Evolutionary conservation across 306 rosid species (phyloP).

Genomic region (Trifolium fragiferum): DNA sequence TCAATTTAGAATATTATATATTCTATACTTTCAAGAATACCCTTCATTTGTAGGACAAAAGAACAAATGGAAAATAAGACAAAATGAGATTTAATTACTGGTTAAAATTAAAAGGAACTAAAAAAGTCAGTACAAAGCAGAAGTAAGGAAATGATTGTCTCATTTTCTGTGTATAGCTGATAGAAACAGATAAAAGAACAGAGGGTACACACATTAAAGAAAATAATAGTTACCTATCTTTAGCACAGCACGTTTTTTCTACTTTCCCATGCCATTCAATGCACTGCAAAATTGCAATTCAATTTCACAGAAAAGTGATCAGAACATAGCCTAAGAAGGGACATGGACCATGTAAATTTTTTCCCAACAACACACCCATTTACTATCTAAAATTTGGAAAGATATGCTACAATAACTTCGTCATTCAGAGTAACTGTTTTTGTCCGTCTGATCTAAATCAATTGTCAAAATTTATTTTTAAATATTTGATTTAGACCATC

Average conservation of each 20-base stretch:
- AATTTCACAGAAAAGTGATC: not conserved
- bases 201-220: not conserved
- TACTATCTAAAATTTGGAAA: not conserved
- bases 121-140: not conserved
- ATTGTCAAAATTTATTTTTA: too few relatives aligned
- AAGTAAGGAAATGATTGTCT: not conserved
- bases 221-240: not conserved
- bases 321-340: not conserved
- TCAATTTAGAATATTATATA: not conserved
- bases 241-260: not conserved
- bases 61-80: not conserved
- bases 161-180: not conserved
- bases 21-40: not conserved
- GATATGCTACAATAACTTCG: too few relatives aligned
- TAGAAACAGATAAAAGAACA: slow-evolving; percentile 3
- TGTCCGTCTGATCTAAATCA: too few relatives aligned
- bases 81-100: not conserved
- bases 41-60: not conserved
- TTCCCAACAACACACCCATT: not conserved
- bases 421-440: too few relatives aligned
- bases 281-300: slow-evolving; percentile 1
- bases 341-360: slow-evolving; percentile 2
- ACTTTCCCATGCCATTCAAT: not conserved
- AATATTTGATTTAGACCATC: too few relatives aligned
- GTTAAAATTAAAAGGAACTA: not conserved